A percentile compares a stretch with the other conserved stretches of the same genome.
phyloP scores from a whole-genome alignment of 441 rosid species.

The Corymbia calophylla region DNA sequence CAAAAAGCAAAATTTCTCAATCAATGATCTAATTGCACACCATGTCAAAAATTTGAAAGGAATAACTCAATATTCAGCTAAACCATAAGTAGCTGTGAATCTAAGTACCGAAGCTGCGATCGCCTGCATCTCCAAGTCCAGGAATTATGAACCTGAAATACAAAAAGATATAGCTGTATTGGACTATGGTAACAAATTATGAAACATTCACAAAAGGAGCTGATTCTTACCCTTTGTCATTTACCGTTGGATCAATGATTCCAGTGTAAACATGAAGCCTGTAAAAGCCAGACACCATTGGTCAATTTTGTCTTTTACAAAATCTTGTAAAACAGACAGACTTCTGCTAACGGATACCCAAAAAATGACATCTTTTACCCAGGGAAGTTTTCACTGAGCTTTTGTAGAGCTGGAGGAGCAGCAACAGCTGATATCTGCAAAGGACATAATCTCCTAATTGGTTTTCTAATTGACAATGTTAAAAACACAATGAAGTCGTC shows the following conservation, averaged over 20 bases:
- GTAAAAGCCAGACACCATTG: background rate
- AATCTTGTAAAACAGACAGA: background rate
- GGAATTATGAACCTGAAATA: constrained; percentile 69
- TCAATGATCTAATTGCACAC: constrained; percentile 2
- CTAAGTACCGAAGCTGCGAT: constrained; percentile 84
- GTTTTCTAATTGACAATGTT: background rate
- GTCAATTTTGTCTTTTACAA: background rate
- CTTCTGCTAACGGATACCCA: background rate
- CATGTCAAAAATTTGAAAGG: constrained; percentile 20
- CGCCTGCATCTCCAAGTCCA: constrained; percentile 97
- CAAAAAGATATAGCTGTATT: background rate
- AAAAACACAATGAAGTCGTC: background rate
- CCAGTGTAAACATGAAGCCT: constrained; percentile 93
- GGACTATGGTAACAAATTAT: background rate
- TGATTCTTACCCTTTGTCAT: constrained; percentile 61
- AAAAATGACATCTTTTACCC: constrained; percentile 37
- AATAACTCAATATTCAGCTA: background rate
- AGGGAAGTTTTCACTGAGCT: constrained; percentile 85
- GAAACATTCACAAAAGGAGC: background rate
- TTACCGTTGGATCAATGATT: constrained; percentile 72
- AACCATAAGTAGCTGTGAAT: background rate
- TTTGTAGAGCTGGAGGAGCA: constrained; percentile 87
- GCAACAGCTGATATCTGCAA: constrained; percentile 81
- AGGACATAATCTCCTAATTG: constrained; percentile 2
- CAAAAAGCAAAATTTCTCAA: background rate